A percentile compares a stretch with the other conserved stretches of the same genome.
These are phyloP conservation scores for Talaromyces pinophilus DNA, from an alignment of 2,329 filamentous ascomycete genomes.

Conservation along the genomic window DNA sequence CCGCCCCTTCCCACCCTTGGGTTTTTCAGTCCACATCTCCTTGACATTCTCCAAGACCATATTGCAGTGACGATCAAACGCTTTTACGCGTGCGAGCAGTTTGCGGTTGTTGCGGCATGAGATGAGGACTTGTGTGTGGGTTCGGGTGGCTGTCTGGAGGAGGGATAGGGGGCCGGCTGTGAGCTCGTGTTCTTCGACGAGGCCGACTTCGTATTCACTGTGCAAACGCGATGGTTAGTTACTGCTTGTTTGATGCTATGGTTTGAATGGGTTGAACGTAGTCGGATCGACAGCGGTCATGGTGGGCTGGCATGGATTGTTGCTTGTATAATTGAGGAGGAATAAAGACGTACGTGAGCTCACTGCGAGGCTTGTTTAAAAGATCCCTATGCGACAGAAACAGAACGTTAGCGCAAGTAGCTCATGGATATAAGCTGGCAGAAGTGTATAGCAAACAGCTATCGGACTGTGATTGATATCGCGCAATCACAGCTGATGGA, in stretches of 20 bases:
- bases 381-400: slow-evolving; percentile 65
- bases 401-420: slow-evolving; percentile 33
- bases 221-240: slow-evolving; percentile 5
- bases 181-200: slow-evolving; percentile 78
- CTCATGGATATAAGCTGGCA: slow-evolving; percentile 21
- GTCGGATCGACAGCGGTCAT: slow-evolving; percentile 16
- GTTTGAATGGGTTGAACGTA: neutral
- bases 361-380: slow-evolving; percentile 80
- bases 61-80: slow-evolving; percentile 98
- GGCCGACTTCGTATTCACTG: slow-evolving; percentile 87
- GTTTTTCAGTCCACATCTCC: slow-evolving; percentile 99
- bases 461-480: slow-evolving; percentile 28
- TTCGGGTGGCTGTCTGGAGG: slow-evolving; percentile 92
- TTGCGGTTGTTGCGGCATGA: slow-evolving; percentile 98
- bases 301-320: neutral
- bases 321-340: slow-evolving; percentile 5
- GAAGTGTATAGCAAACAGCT: neutral
- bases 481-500: neutral
- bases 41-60: slow-evolving; percentile 98
- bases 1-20: slow-evolving; percentile 81
- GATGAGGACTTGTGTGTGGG: slow-evolving; percentile 93
- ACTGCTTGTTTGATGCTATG: neutral
- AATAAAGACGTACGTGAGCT: slow-evolving; percentile 72
- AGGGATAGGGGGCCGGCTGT: slow-evolving; percentile 83
- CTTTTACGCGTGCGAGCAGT: slow-evolving; percentile 93